Percentiles rank a stretch among this genome's conserved stretches.
These are phyloP conservation scores for Cystobasidium pallidum DNA, from an alignment of 1,284 basidiomycete genomes.

Conservation along the genomic window DNA sequence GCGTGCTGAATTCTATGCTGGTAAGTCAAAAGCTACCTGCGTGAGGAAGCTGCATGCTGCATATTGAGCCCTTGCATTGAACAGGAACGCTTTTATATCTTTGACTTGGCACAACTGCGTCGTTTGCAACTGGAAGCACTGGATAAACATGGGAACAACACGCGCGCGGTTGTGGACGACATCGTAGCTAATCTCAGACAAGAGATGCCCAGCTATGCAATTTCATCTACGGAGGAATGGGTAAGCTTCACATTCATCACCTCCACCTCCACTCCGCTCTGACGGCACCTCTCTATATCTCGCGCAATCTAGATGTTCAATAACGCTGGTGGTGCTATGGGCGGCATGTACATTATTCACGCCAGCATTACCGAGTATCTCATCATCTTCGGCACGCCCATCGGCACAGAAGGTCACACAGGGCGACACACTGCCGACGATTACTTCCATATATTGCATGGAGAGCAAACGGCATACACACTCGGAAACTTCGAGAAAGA, in stretches of 20 bases:
- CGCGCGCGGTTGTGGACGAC: constrained; percentile 69
- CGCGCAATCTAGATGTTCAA: constrained; percentile 70
- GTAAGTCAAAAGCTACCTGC: background rate
- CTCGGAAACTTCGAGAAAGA: constrained; percentile 82
- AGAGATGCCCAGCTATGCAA: constrained; percentile 61
- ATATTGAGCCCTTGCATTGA: background rate
- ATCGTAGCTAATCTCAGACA: constrained; percentile 73
- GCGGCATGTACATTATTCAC: constrained; percentile 90
- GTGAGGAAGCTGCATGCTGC: background rate
- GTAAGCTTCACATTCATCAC: constrained; percentile 55
- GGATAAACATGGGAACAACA: constrained; percentile 65
- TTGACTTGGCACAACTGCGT: constrained; percentile 69
- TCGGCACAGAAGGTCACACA: constrained; percentile 94
- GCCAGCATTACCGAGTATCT: constrained; percentile 61
- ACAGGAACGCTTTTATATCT: constrained; percentile 66
- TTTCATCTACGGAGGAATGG: constrained; percentile 45
- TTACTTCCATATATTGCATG: constrained; percentile 93
- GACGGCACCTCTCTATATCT: constrained; percentile 59
- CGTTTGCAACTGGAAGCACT: constrained; percentile 72
- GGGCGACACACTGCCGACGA: constrained; percentile 95
- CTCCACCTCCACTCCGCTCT: constrained; percentile 60
- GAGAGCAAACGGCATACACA: constrained; percentile 87
- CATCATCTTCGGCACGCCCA: constrained; percentile 88
- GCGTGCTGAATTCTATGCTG: constrained; percentile 46
- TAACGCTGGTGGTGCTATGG: constrained; percentile 99